Evolutionary conservation across 2,329 filamentous ascomycete genomes (phyloP).

Genomic region (Colletotrichum agaves): DNA sequence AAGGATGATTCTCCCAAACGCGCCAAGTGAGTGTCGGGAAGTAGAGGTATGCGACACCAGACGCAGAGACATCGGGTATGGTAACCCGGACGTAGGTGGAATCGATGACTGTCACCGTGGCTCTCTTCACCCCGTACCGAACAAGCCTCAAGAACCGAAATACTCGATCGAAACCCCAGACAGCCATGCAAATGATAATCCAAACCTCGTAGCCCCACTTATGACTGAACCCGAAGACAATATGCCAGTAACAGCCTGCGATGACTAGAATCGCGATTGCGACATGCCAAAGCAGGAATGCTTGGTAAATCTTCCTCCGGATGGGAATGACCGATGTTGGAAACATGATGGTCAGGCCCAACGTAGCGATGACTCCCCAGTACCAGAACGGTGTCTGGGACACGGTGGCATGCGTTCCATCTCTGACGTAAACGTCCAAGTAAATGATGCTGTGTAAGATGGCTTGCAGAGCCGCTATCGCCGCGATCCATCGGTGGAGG

Average conservation of each 20-base stretch:
- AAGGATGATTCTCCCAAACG: conserved; percentile 52
- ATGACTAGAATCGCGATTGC: conserved; percentile 47
- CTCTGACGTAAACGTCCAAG: conserved; percentile 13
- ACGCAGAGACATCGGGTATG: conserved; percentile 40
- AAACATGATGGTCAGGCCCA: conserved; percentile 43
- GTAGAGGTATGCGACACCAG: conserved; percentile 48
- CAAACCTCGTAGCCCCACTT: conserved; percentile 52
- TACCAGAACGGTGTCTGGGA: conserved; percentile 44
- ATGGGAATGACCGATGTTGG: conserved; percentile 44
- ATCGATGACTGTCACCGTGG: conserved; percentile 42
- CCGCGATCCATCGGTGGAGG: conserved; percentile 50
- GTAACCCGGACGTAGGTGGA: conserved; percentile 48
- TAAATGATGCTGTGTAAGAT: conserved; percentile 48
- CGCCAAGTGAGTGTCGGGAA: conserved; percentile 49
- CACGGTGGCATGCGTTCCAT: neutral
- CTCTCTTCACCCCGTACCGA: conserved; percentile 39
- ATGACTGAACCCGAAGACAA: conserved; percentile 42
- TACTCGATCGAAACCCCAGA: conserved; percentile 47
- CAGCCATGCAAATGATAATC: conserved; percentile 45
- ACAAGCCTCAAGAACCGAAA: conserved; percentile 43
- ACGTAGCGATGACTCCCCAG: conserved; percentile 48
- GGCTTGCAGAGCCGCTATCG: conserved; percentile 41
- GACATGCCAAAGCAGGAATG: conserved; percentile 49
- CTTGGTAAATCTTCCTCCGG: conserved; percentile 46
- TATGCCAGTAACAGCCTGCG: conserved; percentile 46